Base-by-base conservation (phyloP, 257 asterid genomes). In the Primulina huaijiensis region DNA sequence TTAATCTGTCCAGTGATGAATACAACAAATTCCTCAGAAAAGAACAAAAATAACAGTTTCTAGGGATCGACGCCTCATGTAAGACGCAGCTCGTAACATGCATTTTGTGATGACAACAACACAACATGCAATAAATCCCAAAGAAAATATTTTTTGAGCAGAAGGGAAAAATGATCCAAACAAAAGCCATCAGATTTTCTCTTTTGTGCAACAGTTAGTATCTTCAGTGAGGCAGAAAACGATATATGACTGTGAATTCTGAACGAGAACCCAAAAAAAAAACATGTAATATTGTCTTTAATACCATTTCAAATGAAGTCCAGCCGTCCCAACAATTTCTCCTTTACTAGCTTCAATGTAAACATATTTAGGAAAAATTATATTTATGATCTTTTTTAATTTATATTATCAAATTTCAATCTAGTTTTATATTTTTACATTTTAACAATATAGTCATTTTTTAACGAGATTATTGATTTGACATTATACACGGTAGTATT, bases 131-230 rank as follows among this genome's bases (percentile, higher is more conserved):
- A 43, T 43, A 79, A 74, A 74, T 74, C 68, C 61, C 65, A 79
- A 68, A 72, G 83, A 82, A 85, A 65, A 61, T 50, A 60, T 8
- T 25, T 53, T 40, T 74, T 69, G 27, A 65, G 63, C 69, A 75
- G 40, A 31, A 73, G 43, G 34, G 7, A 70, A 75, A 31, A 76
- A 81, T 67, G 84, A 86, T 80, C 90, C 95, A 86, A 86, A 90
- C 84, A 85, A 83, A 87, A 82, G 90, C 70, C 84, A 80, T 88
- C 92, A 90, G 91, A 86, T 78, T 83, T 86, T 72, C 91, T 83
- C 91, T 82, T 88, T 87, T 84, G 70, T 75, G 80, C 59, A 43
- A 65, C 77, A 65, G 79, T 81, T 64, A 73, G 85, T 77, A 89
- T 89, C 87, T 91, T 86, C 86, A 91, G 83, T 86, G 83, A 85